A percentile compares a stretch with the other conserved stretches of the same genome.
These are phyloP conservation scores for Craterostigma plantagineum DNA, from an alignment of 257 asterid genomes.

Conservation along the genomic window DNA sequence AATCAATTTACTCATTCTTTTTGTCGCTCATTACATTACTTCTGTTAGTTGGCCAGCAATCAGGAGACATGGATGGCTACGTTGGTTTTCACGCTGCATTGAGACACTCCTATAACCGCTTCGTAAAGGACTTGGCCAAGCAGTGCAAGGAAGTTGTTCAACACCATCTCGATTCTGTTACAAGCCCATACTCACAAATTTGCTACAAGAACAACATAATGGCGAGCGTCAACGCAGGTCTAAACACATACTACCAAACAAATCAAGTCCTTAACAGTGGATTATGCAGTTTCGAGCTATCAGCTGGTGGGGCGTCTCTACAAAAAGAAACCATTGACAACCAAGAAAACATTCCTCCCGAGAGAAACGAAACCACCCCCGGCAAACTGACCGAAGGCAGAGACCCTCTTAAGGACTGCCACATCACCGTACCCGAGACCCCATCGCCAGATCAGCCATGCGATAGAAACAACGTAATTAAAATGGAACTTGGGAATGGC, in stretches of 20 bases:
- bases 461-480: slow-evolving; percentile 37
- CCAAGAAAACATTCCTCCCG: slow-evolving; percentile 79
- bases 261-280: slow-evolving; percentile 37
- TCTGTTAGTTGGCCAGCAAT: slow-evolving; percentile 36
- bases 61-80: slow-evolving; percentile 78
- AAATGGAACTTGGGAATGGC: slow-evolving; percentile 62
- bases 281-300: slow-evolving; percentile 40
- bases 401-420: slow-evolving; percentile 68
- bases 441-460: slow-evolving; percentile 91
- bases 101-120: slow-evolving; percentile 70
- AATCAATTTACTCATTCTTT: too few species aligned
- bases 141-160: slow-evolving; percentile 77
- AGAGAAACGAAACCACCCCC: slow-evolving; percentile 50
- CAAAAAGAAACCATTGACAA: slow-evolving; percentile 19
- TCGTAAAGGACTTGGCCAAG: slow-evolving; percentile 52
- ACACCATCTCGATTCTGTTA: slow-evolving; percentile 88
- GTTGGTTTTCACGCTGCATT: slow-evolving; percentile 80
- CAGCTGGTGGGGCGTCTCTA: slow-evolving; percentile 33
- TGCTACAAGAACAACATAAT: slow-evolving; percentile 45
- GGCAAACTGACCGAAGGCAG: slow-evolving; percentile 49
- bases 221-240: slow-evolving; percentile 30
- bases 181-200: slow-evolving; percentile 79
- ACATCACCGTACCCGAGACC: slow-evolving; percentile 90
- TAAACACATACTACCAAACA: slow-evolving; percentile 17
- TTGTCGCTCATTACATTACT: too few species aligned